Percentiles rank a stretch among this genome's conserved stretches.
Conservation (phyloP, 2,329 filamentous ascomycete genomes). For the Trichoderma sp. region DNA sequence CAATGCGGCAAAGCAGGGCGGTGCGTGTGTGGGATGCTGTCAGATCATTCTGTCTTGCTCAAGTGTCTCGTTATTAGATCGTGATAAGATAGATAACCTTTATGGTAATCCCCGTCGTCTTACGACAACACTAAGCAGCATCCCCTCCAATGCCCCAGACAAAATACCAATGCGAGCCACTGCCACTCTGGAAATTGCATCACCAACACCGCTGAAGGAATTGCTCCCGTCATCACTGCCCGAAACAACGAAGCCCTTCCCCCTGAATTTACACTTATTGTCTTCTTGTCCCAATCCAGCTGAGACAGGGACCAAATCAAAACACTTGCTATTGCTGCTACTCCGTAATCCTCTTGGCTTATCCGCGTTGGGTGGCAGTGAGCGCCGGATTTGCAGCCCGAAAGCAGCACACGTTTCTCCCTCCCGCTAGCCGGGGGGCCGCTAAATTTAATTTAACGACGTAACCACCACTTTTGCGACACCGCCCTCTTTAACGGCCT, state of each 20-base stretch:
- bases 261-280: not conserved
- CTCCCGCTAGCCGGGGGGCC: conserved; percentile 8
- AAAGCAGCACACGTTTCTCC: conserved; percentile 1
- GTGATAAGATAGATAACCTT: not conserved
- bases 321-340: not conserved
- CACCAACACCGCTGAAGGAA: not conserved
- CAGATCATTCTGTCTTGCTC: not conserved
- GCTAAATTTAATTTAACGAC: conserved; percentile 20
- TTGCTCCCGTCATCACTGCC: not conserved
- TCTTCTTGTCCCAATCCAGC: not conserved
- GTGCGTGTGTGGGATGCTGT: not conserved
- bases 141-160: not conserved
- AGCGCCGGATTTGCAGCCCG: conserved; percentile 23
- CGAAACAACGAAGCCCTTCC: not conserved
- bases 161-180: conserved; percentile 4
- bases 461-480: conserved; percentile 18
- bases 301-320: not conserved
- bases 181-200: conserved; percentile 8
- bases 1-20: not conserved
- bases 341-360: not conserved
- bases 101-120: not conserved
- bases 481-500: conserved; percentile 11
- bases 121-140: not conserved
- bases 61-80: not conserved
- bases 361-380: not conserved